Conservation (phyloP, 352 stramenopile species). For the Pythium folliculosum region DNA sequence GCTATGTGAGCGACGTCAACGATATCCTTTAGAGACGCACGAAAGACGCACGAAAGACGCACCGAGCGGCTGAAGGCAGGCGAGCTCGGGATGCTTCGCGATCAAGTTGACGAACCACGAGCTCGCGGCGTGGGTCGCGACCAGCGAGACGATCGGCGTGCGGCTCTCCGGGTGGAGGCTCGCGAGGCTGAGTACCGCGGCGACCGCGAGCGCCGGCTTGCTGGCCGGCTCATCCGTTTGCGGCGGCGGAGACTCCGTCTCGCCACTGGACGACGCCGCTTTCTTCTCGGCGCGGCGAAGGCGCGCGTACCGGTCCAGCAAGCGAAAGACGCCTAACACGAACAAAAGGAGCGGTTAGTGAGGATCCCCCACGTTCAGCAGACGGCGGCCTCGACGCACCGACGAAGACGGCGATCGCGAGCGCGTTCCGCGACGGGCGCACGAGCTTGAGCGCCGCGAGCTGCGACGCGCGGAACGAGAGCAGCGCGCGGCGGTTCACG, state of each 20-base stretch:
- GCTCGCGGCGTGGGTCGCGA: slow-evolving; percentile 53
- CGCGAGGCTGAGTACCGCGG: slow-evolving; percentile 35
- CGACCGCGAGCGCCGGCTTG: slow-evolving; percentile 32
- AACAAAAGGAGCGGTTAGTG: background rate
- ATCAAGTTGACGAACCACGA: slow-evolving; percentile 34
- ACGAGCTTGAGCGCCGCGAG: slow-evolving; percentile 26
- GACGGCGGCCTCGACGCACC: slow-evolving; percentile 30
- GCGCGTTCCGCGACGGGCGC: slow-evolving; percentile 43
- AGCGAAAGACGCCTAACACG: slow-evolving; percentile 45
- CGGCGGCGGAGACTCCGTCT: background rate
- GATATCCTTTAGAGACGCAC: no score
- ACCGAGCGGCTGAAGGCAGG: slow-evolving; percentile 35
- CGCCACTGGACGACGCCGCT: background rate
- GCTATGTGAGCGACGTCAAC: background rate
- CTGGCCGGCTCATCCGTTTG: background rate
- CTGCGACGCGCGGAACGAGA: slow-evolving; percentile 15
- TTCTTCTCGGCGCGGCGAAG: no score
- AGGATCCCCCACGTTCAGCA: background rate
- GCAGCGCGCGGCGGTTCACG: slow-evolving; percentile 34
- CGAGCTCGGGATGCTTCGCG: slow-evolving; percentile 36
- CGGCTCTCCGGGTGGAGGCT: slow-evolving; percentile 41
- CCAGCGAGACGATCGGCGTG: slow-evolving; percentile 51
- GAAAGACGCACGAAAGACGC: slow-evolving; percentile 1
- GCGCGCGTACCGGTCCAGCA: slow-evolving; percentile 33
- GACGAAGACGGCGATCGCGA: slow-evolving; percentile 60